These are phyloP conservation scores for Ilex aquifolium DNA, from an alignment of 257 asterid genomes.

Conservation along the genomic window DNA sequence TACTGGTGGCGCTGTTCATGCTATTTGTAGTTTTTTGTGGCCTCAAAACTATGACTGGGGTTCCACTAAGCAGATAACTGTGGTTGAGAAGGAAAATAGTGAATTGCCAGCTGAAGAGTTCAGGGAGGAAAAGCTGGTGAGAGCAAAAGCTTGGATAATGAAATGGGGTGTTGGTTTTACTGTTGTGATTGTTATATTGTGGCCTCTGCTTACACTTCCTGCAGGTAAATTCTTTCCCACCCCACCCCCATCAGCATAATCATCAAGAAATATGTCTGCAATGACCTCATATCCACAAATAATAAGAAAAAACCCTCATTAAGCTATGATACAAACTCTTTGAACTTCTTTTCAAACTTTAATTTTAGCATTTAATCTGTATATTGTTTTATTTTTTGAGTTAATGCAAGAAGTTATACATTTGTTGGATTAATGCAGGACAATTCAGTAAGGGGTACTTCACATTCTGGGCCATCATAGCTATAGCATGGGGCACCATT, in stretches of 20 bases:
- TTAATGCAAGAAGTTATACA: background rate
- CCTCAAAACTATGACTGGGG: slow-evolving; percentile 90
- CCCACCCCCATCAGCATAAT: too few species aligned
- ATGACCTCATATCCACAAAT: too few species aligned
- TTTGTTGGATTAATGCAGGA: slow-evolving; percentile 37
- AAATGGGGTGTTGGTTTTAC: slow-evolving; percentile 92
- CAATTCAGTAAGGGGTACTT: slow-evolving; percentile 77
- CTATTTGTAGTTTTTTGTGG: slow-evolving; percentile 51
- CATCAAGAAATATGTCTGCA: too few species aligned
- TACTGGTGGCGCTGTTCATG: slow-evolving; percentile 77
- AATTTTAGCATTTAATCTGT: too few species aligned
- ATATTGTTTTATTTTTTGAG: too few species aligned
- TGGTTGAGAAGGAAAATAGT: slow-evolving; percentile 72
- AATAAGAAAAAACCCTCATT: too few species aligned
- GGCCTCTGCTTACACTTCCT: slow-evolving; percentile 91
- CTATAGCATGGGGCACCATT: slow-evolving; percentile 84
- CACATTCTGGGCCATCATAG: slow-evolving; percentile 85
- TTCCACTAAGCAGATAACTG: slow-evolving; percentile 63
- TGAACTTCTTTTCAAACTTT: too few species aligned
- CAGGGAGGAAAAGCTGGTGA: slow-evolving; percentile 53
- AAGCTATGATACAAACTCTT: too few species aligned
- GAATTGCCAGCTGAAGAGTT: slow-evolving; percentile 56
- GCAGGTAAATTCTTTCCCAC: slow-evolving; percentile 37
- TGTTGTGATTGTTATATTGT: slow-evolving; percentile 49
- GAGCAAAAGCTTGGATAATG: slow-evolving; percentile 70